Conservation (phyloP, 2,329 filamentous ascomycete species). For the Elsinoe ampelina region DNA sequence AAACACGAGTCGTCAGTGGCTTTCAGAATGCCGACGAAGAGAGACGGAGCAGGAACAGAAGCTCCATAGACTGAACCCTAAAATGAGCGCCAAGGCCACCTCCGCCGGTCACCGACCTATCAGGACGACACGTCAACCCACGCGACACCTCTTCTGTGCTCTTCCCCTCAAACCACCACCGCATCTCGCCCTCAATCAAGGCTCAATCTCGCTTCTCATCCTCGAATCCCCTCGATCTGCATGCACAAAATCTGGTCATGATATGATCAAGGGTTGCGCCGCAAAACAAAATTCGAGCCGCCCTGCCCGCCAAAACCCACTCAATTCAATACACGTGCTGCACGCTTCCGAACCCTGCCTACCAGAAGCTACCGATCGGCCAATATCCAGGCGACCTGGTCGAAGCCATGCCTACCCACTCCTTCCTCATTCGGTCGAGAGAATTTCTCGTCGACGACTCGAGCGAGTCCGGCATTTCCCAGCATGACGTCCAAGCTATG, state of each 20-base stretch:
- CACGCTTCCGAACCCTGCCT: not conserved
- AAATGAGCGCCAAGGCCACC: conserved; percentile 1
- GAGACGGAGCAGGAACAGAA: not conserved
- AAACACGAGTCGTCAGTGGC: not conserved
- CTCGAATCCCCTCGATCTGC: conserved; percentile 8
- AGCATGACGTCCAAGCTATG: conserved; percentile 10
- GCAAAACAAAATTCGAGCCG: conserved; percentile 9
- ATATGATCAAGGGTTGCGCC: not conserved
- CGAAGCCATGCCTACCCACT: conserved; percentile 8
- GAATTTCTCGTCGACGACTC: conserved; percentile 1
- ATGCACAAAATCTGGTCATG: not conserved
- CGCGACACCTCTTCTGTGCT: not conserved
- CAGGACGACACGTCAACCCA: not conserved
- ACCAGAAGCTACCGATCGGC: not conserved
- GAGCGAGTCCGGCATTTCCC: not conserved
- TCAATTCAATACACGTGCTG: conserved; percentile 10
- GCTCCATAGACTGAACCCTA: not conserved
- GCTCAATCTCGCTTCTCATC: conserved; percentile 8
- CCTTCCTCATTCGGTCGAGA: conserved; percentile 6
- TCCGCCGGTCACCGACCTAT: not conserved
- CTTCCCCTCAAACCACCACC: not conserved
- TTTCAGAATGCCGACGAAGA: not conserved
- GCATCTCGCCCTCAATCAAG: not conserved
- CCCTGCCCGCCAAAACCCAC: not conserved
- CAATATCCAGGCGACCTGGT: conserved; percentile 2